Percentiles rank a stretch among this genome's conserved stretches.
These are phyloP conservation scores for Scalesia atractyloides DNA, from an alignment of 129 eudicot species.

Conservation along the genomic window DNA sequence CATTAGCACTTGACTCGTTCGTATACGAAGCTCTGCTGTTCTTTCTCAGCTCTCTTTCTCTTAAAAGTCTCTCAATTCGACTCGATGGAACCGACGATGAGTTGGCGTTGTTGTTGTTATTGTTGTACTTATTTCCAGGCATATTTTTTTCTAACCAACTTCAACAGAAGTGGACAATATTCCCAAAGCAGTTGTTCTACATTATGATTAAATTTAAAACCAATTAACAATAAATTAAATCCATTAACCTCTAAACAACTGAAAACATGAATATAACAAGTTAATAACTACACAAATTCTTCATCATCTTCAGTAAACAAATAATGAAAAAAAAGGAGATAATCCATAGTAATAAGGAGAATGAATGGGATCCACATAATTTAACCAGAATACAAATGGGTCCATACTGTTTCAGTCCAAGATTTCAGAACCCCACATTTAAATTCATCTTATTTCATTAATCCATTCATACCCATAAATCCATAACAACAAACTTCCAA, in stretches of 20 bases:
- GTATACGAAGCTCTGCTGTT: slow-evolving; percentile 50
- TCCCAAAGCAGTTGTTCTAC: slow-evolving; percentile 48
- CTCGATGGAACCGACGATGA: slow-evolving; percentile 50
- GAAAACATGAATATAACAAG: slow-evolving; percentile 7
- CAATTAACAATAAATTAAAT: slow-evolving; percentile 9
- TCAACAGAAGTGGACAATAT: slow-evolving; percentile 29
- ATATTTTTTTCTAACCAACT: slow-evolving; percentile 48
- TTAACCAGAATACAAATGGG: slow-evolving; percentile 35
- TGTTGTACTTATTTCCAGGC: slow-evolving; percentile 85
- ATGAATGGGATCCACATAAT: slow-evolving; percentile 58
- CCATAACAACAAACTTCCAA: not conserved
- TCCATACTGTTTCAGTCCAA: slow-evolving; percentile 35
- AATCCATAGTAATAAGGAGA: slow-evolving; percentile 38
- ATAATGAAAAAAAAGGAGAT: slow-evolving; percentile 17
- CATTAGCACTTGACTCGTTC: slow-evolving; percentile 35
- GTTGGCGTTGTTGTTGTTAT: slow-evolving; percentile 33
- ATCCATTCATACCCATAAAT: slow-evolving; percentile 17
- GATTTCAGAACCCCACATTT: slow-evolving; percentile 31
- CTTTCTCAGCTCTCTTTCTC: slow-evolving; percentile 66
- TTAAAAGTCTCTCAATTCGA: slow-evolving; percentile 72
- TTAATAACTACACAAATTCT: slow-evolving; percentile 11
- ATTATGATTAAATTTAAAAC: slow-evolving; percentile 44
- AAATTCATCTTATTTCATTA: slow-evolving; percentile 21
- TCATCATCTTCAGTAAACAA: slow-evolving; percentile 20
- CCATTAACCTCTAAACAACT: slow-evolving; percentile 19